phyloP scores from a whole-genome alignment of 768 basidiomycete genomes.

The Saitozyma podzolica region DNA sequence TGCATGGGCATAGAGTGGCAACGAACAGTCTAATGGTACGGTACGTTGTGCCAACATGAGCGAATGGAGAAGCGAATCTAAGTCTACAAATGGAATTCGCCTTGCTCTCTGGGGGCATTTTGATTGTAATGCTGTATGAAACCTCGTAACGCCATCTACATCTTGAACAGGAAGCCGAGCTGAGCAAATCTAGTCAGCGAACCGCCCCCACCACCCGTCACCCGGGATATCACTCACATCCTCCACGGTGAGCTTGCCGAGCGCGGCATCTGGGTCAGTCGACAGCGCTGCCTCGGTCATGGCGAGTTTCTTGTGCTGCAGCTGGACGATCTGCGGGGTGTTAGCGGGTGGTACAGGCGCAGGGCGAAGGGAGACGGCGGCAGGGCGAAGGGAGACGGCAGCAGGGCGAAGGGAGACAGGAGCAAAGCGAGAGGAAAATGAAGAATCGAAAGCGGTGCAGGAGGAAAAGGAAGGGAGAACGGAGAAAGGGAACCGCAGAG shows the following conservation, averaged over 20 bases:
- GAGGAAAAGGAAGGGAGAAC: no score
- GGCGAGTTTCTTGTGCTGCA: constrained; percentile 96
- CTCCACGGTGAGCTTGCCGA: constrained; percentile 88
- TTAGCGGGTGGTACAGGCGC: constrained; percentile 4
- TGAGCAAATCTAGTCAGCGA: constrained; percentile 6
- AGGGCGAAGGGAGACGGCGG: background rate
- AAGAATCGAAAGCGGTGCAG: no score
- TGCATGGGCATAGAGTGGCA: no score
- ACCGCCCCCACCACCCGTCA: background rate
- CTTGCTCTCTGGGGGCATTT: no score
- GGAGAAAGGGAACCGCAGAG: no score
- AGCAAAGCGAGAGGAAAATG: no score
- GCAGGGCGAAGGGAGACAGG: background rate
- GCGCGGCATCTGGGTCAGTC: constrained; percentile 62
- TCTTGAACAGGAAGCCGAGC: constrained; percentile 52
- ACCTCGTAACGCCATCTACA: constrained; percentile 22
- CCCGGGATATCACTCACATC: constrained; percentile 42
- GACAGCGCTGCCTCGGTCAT: constrained; percentile 66
- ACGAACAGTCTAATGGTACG: no score
- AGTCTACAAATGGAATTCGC: no score
- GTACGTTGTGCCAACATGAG: no score
- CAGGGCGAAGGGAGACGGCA: background rate
- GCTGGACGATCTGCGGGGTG: constrained; percentile 78
- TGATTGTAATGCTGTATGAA: background rate
- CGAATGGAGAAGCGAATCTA: no score